These are phyloP conservation scores for Rheum nobile DNA, from an alignment of 148 eudicot genomes.

Conservation along the genomic window DNA sequence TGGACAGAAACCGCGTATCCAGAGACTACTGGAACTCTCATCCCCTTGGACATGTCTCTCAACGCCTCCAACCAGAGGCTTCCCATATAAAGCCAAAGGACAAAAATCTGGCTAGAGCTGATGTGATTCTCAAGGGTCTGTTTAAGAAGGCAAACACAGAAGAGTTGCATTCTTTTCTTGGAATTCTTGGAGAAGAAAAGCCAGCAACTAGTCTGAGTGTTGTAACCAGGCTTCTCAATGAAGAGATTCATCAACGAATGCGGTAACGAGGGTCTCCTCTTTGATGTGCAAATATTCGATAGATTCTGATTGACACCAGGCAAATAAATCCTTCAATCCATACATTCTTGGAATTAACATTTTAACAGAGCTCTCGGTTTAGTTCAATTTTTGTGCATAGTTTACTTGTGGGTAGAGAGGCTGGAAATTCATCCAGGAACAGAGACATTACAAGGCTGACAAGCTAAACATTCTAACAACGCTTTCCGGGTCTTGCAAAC, in stretches of 20 bases:
- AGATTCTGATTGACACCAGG: background rate
- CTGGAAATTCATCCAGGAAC: background rate
- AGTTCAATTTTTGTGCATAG: no score
- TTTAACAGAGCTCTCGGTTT: no score
- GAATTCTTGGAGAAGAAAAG: no score
- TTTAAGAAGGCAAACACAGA: conserved; percentile 70
- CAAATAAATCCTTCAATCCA: background rate
- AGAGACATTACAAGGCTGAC: background rate
- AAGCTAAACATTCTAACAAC: background rate
- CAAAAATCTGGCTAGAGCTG: conserved; percentile 22
- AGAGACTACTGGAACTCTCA: conserved; percentile 77
- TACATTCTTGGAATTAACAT: no score
- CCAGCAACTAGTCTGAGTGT: conserved; percentile 6
- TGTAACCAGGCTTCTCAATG: conserved; percentile 41
- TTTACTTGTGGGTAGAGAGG: background rate
- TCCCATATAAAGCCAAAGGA: conserved; percentile 16
- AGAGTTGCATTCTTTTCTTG: conserved; percentile 48
- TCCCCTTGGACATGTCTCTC: conserved; percentile 45
- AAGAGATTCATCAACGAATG: conserved; percentile 48
- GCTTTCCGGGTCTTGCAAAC: background rate
- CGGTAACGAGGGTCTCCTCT: no score
- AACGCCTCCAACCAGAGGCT: conserved; percentile 25
- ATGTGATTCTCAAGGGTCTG: conserved; percentile 38
- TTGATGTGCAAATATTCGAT: background rate
- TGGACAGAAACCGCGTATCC: conserved; percentile 49